Conservation (phyloP, 768 basidiomycete genomes). For the Suillus subaureus region DNA sequence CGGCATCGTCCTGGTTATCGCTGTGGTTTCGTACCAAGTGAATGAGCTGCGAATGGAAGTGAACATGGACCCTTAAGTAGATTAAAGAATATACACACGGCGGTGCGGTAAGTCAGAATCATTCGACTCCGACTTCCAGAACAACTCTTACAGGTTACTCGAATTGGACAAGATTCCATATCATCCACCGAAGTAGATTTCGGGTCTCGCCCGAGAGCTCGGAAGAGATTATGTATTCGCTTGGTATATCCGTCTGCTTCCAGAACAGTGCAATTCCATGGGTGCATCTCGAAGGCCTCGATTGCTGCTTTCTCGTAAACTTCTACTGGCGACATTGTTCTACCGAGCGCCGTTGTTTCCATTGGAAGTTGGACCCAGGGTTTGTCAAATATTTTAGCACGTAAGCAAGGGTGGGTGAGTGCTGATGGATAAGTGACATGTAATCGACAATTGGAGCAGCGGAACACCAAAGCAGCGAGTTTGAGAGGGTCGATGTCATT, state of each 20-base stretch:
- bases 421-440: slow-evolving; percentile 5
- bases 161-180: slow-evolving; percentile 1
- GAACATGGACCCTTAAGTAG: neutral
- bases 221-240: slow-evolving; percentile 3
- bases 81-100: neutral
- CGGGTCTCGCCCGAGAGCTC: slow-evolving; percentile 4
- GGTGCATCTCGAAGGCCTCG: slow-evolving; percentile 1
- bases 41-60: neutral
- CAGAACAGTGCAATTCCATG: slow-evolving; percentile 1
- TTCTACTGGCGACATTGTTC: neutral
- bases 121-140: slow-evolving; percentile 4
- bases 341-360: neutral
- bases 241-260: neutral
- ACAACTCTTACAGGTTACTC: slow-evolving; percentile 5
- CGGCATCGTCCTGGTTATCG: neutral
- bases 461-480: neutral
- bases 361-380: slow-evolving; percentile 2
- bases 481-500: neutral
- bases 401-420: neutral
- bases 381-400: neutral
- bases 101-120: slow-evolving; percentile 1
- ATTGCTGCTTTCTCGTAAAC: slow-evolving; percentile 4
- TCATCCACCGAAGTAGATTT: neutral
- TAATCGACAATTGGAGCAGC: neutral
- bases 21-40: slow-evolving; percentile 5